Percentiles rank a stretch among this genome's conserved stretches.
Evolutionary conservation across 208 protist species (phyloP).

Genomic region (Phytomonas serpens): DNA sequence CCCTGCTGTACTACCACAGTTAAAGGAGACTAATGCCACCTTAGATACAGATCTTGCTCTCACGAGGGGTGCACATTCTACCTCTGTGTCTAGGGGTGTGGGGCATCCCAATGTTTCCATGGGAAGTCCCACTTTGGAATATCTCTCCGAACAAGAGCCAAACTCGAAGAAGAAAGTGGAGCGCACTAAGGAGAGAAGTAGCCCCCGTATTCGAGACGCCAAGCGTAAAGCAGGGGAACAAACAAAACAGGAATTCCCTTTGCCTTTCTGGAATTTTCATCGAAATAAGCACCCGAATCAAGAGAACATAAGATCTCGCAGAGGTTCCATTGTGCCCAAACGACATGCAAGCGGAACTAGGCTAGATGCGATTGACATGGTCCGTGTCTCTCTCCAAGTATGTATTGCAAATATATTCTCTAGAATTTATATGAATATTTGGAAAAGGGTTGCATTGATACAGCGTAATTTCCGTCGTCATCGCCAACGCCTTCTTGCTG

Average conservation of each 20-base stretch:
- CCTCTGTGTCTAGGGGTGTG: background rate
- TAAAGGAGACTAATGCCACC: background rate
- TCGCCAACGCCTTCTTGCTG: slow-evolving; percentile 23
- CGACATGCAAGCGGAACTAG: background rate
- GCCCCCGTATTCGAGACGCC: background rate
- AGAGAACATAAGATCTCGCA: background rate
- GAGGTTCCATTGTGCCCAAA: background rate
- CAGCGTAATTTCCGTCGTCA: slow-evolving; percentile 42
- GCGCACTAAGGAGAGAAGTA: background rate
- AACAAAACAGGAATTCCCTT: background rate
- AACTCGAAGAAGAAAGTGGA: background rate
- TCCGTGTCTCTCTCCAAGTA: background rate
- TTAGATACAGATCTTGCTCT: background rate
- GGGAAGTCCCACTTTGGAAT: background rate
- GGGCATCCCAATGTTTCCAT: background rate
- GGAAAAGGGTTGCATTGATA: slow-evolving; percentile 20
- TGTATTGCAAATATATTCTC: background rate
- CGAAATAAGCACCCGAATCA: background rate
- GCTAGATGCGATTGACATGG: background rate
- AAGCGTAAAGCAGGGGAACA: background rate
- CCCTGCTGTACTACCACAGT: background rate
- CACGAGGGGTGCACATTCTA: background rate
- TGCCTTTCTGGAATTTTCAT: background rate
- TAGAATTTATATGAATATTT: background rate
- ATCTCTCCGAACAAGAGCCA: background rate